Base-by-base conservation (phyloP, 345 rosid species). In the Corchorus capsularis region DNA sequence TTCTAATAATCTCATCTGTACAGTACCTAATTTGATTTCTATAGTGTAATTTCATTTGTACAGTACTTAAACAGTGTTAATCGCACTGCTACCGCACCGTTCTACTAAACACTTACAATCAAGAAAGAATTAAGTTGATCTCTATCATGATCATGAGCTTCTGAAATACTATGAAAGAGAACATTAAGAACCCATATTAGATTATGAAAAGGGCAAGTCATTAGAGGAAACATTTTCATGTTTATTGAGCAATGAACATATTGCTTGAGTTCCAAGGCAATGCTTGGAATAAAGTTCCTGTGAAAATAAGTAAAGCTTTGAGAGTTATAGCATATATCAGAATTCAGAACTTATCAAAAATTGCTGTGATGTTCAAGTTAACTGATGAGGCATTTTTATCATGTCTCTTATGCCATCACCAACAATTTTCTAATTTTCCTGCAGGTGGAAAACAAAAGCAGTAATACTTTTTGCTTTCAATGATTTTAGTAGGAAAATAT, bases 261-360 rank as follows among this genome's bases (percentile, higher is more conserved):
- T 67, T 67, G 55, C 71, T 67, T 67, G 5, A 67, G 8, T 34
- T 22, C 39, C 71, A 67, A 67, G 37, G 54, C 55, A 46, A 16
- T n/a, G 10, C 17, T 46, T 20, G 39, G 8, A 46, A 46, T 27
- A 46, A 67, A 4, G 71, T 67, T 46, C 0, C 34, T 66, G 39
- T 46, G n/a, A 22, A 22, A 67, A 6, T 13, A 2, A 46, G 12
- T 17, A 8, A 46, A 43, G 50, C 69, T 37, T 34, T 13, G 41
- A 64, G 14, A 9, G 27, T 27, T 27, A 27, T n/a, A 8, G 32
- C 69, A 54, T 7, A 54, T 7, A 54, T 16, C 22, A 54, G 59
- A 54, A 53, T 9, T 53, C 57, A 1, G 9, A 53, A 53, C 27
- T 27, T 27, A 27, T 27, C 27, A 27, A 1, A 27, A 27, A 27